phyloP scores from a whole-genome alignment of 345 rosid genomes.

The Bretschneidera sinensis region DNA sequence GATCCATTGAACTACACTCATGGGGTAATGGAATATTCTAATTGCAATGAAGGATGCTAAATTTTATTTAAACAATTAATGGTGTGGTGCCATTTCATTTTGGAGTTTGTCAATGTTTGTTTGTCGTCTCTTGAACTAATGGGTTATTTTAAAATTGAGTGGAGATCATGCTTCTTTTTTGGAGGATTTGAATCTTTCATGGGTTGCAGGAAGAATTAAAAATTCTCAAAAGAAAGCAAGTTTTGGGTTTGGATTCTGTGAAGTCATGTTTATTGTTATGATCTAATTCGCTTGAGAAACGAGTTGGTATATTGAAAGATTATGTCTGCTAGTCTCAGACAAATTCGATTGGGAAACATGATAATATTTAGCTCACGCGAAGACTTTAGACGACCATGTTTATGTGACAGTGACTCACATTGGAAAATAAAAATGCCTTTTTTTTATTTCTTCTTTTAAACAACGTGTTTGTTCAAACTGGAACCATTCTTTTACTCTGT shows the following conservation, averaged over 20 bases:
- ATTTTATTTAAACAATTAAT: neutral
- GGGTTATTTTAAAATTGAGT: conserved; percentile 3
- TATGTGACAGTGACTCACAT: neutral
- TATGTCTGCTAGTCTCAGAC: conserved; percentile 24
- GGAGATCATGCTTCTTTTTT: conserved; percentile 30
- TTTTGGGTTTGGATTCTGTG: conserved; percentile 23
- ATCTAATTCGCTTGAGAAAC: conserved; percentile 20
- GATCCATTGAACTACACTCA: neutral
- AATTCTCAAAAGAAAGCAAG: neutral
- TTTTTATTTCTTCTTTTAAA: neutral
- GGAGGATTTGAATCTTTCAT: conserved; percentile 22
- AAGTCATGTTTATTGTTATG: conserved; percentile 8
- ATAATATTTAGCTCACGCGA: conserved; percentile 4
- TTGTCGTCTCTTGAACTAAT: conserved; percentile 10
- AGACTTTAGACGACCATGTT: neutral
- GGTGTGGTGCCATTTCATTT: conserved; percentile 12
- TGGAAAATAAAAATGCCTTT: conserved; percentile 9
- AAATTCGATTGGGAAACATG: conserved; percentile 15
- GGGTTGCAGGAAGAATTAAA: neutral
- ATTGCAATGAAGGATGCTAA: neutral
- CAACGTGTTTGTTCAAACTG: no score
- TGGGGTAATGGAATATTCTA: conserved; percentile 1
- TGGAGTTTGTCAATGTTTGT: conserved; percentile 9
- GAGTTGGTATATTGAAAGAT: conserved; percentile 18
- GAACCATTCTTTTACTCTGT: no score